Evolutionary conservation across 2,329 filamentous ascomycete species (phyloP).

Genomic region (Phialophora chinensis): DNA sequence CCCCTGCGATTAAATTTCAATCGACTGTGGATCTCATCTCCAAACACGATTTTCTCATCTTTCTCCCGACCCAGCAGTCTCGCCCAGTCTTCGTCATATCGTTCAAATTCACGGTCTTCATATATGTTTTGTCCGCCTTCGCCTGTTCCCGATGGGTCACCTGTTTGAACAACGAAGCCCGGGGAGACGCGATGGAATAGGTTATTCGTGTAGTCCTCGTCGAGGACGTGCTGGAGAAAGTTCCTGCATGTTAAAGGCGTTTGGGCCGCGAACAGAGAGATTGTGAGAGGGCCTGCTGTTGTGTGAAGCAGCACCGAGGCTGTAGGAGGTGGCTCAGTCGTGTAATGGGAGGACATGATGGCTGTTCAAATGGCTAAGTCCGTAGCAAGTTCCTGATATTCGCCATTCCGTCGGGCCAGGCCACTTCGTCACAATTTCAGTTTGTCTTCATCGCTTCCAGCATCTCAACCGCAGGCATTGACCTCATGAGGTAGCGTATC

Average conservation of each 20-base stretch:
- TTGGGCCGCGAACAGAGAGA: slow-evolving; percentile 96
- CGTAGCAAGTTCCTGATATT: neutral
- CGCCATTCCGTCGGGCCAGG: neutral
- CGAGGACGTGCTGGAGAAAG: slow-evolving; percentile 91
- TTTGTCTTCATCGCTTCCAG: neutral
- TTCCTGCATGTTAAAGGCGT: slow-evolving; percentile 89
- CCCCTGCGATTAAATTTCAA: slow-evolving; percentile 92
- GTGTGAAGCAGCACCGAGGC: slow-evolving; percentile 91
- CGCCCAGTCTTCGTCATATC: slow-evolving; percentile 57
- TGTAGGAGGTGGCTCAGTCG: slow-evolving; percentile 91
- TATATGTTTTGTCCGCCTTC: slow-evolving; percentile 87
- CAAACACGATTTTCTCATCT: slow-evolving; percentile 69
- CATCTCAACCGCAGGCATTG: neutral
- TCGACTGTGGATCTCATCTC: slow-evolving; percentile 89
- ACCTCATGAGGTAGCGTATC: neutral
- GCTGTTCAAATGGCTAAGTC: slow-evolving; percentile 47
- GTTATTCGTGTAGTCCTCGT: slow-evolving; percentile 93
- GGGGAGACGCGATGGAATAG: slow-evolving; percentile 93
- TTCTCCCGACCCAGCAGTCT: slow-evolving; percentile 57
- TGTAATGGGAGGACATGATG: slow-evolving; percentile 81
- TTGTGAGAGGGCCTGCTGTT: slow-evolving; percentile 82
- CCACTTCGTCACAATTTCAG: neutral
- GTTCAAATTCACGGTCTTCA: slow-evolving; percentile 66
- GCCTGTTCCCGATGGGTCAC: slow-evolving; percentile 84
- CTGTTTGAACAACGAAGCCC: slow-evolving; percentile 91